Evolutionary conservation across 2,329 filamentous ascomycete species (phyloP).

Genomic region (Chalaropsis ovoidea): DNA sequence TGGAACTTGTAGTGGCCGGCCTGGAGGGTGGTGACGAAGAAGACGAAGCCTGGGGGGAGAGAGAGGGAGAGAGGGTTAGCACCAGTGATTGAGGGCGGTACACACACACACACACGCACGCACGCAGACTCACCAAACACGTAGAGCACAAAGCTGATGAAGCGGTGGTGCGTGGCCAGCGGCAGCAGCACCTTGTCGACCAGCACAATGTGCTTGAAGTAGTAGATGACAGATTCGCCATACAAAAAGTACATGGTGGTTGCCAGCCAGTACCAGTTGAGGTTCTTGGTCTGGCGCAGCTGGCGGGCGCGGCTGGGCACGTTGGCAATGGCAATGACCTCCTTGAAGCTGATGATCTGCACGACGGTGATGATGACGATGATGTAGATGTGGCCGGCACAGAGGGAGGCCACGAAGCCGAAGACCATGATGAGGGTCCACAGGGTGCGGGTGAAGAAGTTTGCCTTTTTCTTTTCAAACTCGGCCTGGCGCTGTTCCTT

Average conservation of each 20-base stretch:
- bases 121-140: slow-evolving; percentile 62
- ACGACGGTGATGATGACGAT: slow-evolving; percentile 85
- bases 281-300: slow-evolving; percentile 83
- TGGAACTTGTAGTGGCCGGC: slow-evolving; percentile 97
- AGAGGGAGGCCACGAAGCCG: slow-evolving; percentile 81
- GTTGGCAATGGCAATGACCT: slow-evolving; percentile 95
- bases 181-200: slow-evolving; percentile 89
- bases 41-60: slow-evolving; percentile 67
- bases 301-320: slow-evolving; percentile 85
- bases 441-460: slow-evolving; percentile 91
- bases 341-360: slow-evolving; percentile 96
- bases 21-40: slow-evolving; percentile 90
- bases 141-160: slow-evolving; percentile 98
- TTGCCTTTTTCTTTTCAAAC: slow-evolving; percentile 97
- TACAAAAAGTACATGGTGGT: slow-evolving; percentile 99
- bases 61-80: slow-evolving; percentile 29
- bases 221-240: slow-evolving; percentile 97
- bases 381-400: slow-evolving; percentile 95
- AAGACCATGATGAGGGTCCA: slow-evolving; percentile 98
- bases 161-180: slow-evolving; percentile 91
- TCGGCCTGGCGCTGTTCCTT: slow-evolving; percentile 38
- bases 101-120: too few species aligned
- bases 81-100: too few species aligned
- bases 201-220: slow-evolving; percentile 97
- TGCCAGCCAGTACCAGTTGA: slow-evolving; percentile 99